Conservation (phyloP, 2,329 filamentous ascomycete genomes). For the Fulvia fulva region DNA sequence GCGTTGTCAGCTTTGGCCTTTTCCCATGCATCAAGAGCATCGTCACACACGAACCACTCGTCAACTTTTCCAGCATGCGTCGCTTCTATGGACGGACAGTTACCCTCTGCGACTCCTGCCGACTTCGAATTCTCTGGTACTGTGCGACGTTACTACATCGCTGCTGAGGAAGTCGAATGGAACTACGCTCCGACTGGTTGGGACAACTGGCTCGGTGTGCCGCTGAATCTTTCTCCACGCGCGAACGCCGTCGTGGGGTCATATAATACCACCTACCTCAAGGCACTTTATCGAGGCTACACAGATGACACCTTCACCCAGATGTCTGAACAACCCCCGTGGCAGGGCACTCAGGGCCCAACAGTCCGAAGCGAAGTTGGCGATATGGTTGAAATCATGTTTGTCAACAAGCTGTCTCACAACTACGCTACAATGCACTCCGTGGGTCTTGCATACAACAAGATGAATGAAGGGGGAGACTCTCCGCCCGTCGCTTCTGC, state of each 20-base stretch:
- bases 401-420: conserved; percentile 24
- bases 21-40: too few species aligned
- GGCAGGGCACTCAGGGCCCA: conserved; percentile 27
- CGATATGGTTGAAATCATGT: conserved; percentile 30
- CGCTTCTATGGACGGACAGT: conserved; percentile 14
- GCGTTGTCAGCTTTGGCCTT: too few species aligned
- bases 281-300: conserved; percentile 33
- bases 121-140: conserved; percentile 22
- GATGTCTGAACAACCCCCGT: conserved; percentile 23
- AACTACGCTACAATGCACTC: conserved; percentile 29
- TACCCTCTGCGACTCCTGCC: conserved; percentile 18
- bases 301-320: conserved; percentile 28
- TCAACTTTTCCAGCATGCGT: too few species aligned
- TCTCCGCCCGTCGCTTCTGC: conserved; percentile 18
- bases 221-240: conserved; percentile 20
- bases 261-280: conserved; percentile 26
- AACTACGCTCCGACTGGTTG: conserved; percentile 28
- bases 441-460: conserved; percentile 28
- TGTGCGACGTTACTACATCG: conserved; percentile 26
- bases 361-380: conserved; percentile 27
- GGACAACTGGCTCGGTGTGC: conserved; percentile 29
- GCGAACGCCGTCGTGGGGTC: conserved; percentile 13
- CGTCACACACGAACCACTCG: too few species aligned
- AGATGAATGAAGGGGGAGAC: conserved; percentile 22
- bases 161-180: conserved; percentile 27